phyloP scores from a whole-genome alignment of 2,329 filamentous ascomycete species.

The Pseudonectria buxi region DNA sequence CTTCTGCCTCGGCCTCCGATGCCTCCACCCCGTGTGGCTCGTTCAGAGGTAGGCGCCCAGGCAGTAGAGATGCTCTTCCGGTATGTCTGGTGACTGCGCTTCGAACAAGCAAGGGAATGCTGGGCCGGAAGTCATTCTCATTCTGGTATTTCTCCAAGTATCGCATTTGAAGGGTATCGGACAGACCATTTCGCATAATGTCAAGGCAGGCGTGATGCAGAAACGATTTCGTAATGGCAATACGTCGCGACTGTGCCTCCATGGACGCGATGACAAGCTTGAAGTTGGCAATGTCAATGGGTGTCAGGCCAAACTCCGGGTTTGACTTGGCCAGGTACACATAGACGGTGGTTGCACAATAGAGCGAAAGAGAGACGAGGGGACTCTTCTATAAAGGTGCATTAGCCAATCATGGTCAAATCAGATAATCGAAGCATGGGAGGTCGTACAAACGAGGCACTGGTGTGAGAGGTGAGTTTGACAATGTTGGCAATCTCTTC shows the following conservation, averaged over 20 bases:
- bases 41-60: constrained; percentile 36
- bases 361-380: constrained; percentile 65
- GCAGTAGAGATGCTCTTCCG: constrained; percentile 34
- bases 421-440: neutral
- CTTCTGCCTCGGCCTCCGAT: neutral
- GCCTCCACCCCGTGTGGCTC: constrained; percentile 12
- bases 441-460: constrained; percentile 56
- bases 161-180: constrained; percentile 29
- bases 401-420: constrained; percentile 1
- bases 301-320: constrained; percentile 52
- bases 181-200: constrained; percentile 50
- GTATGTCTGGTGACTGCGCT: constrained; percentile 37
- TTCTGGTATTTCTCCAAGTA: constrained; percentile 27
- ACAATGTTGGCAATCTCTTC: constrained; percentile 80
- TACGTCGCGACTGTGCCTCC: constrained; percentile 65
- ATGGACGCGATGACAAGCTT: constrained; percentile 75
- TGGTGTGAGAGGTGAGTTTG: constrained; percentile 66
- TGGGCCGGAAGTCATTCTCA: constrained; percentile 24
- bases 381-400: constrained; percentile 25
- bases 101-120: constrained; percentile 43
- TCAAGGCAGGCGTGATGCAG: constrained; percentile 81
- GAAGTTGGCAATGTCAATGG: constrained; percentile 43
- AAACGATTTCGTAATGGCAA: constrained; percentile 74
- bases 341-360: constrained; percentile 78
- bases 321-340: constrained; percentile 68